Conservation (phyloP, 176 grass and related monocot species). For the Alloteropsis semialata region DNA sequence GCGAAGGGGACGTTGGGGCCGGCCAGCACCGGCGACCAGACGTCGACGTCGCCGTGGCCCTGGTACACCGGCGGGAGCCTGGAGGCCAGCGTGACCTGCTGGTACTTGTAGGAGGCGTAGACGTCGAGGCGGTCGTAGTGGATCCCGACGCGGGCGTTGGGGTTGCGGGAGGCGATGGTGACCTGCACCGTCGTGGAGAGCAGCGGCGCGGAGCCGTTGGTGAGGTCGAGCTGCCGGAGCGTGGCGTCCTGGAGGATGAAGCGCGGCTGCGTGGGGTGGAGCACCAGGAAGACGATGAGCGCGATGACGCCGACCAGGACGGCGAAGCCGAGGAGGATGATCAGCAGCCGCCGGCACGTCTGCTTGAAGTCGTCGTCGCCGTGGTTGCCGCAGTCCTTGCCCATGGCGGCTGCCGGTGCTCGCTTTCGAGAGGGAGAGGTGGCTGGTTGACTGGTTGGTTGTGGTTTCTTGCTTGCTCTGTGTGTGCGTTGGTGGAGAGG, state of each 20-base stretch:
- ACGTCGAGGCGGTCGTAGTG: slow-evolving; percentile 83
- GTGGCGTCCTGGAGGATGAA: slow-evolving; percentile 79
- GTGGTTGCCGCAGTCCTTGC: slow-evolving; percentile 68
- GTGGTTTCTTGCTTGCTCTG: not conserved
- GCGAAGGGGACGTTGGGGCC: slow-evolving; percentile 58
- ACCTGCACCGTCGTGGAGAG: slow-evolving; percentile 59
- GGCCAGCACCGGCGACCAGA: slow-evolving; percentile 68
- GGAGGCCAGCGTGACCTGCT: slow-evolving; percentile 56
- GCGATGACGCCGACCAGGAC: slow-evolving; percentile 45
- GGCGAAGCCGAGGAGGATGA: not conserved
- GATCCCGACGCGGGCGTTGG: slow-evolving; percentile 70
- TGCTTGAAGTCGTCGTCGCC: slow-evolving; percentile 31
- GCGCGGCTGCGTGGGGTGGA: slow-evolving; percentile 73
- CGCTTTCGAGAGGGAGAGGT: too few relatives aligned
- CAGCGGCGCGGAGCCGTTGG: slow-evolving; percentile 19
- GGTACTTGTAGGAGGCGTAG: slow-evolving; percentile 75
- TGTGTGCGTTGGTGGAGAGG: not conserved
- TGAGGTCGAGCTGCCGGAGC: slow-evolving; percentile 37
- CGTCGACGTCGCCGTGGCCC: slow-evolving; percentile 76
- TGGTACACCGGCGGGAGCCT: slow-evolving; percentile 51
- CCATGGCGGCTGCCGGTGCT: slow-evolving; percentile 12
- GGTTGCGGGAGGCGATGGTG: slow-evolving; percentile 77
- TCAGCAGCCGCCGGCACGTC: not conserved
- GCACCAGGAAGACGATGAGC: slow-evolving; percentile 61
- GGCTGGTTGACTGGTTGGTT: not conserved